Evolutionary conservation across 441 rosid species (phyloP).

Genomic region (Manihot esculenta): DNA sequence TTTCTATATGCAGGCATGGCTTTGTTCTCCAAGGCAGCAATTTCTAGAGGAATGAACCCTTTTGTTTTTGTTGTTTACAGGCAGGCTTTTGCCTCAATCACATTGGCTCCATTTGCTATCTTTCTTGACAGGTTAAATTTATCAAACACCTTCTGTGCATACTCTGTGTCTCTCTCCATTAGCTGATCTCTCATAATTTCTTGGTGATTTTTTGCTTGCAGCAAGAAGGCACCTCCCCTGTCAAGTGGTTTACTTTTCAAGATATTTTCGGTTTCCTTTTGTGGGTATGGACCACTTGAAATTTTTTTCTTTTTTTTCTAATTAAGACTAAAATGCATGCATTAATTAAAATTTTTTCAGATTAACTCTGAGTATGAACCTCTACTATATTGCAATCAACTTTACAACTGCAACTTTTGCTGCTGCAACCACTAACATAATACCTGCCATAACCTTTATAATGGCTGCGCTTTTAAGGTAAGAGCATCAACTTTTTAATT

Average conservation of each 20-base stretch:
- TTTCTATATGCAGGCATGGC: conserved; percentile 76
- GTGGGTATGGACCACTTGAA: conserved; percentile 45
- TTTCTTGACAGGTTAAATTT: conserved; percentile 61
- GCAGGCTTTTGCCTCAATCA: conserved; percentile 65
- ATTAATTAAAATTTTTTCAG: conserved; percentile 30
- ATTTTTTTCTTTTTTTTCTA: too few species aligned
- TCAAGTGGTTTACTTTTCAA: conserved; percentile 50
- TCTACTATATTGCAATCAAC: conserved; percentile 61
- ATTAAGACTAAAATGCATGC: too few species aligned
- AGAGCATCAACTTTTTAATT: neutral
- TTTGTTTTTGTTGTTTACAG: conserved; percentile 72
- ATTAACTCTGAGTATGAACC: conserved; percentile 65
- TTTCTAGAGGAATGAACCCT: conserved; percentile 72
- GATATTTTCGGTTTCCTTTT: conserved; percentile 64
- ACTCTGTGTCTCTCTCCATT: too few species aligned
- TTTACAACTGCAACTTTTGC: conserved; percentile 82
- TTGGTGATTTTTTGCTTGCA: conserved; percentile 26
- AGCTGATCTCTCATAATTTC: neutral
- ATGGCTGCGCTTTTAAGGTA: conserved; percentile 65
- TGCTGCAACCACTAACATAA: conserved; percentile 72
- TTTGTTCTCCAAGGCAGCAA: conserved; percentile 70
- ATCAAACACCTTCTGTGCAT: too few species aligned
- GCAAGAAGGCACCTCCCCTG: conserved; percentile 52
- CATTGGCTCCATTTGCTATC: conserved; percentile 64
- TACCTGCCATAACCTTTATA: conserved; percentile 71